Base-by-base conservation (phyloP, 2,329 filamentous ascomycete species). In the Xylariaceae sp. region DNA sequence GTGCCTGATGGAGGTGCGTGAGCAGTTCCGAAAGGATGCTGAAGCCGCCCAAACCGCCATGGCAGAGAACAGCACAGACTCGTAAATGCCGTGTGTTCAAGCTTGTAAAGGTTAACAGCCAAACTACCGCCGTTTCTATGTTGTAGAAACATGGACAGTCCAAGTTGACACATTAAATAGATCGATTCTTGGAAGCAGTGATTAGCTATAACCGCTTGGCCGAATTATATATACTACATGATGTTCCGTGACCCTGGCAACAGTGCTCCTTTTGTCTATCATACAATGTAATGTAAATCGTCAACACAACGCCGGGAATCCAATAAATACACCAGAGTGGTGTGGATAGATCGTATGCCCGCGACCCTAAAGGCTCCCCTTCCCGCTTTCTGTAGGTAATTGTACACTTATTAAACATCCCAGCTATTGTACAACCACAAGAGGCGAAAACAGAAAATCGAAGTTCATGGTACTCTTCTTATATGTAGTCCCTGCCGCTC, bases 401-500 rank as follows among this genome's bases (percentile, higher is more conserved):
- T 57, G 40, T 58, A 58, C 55, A 58, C 30, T 28, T 51, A 56
- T 50, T 53, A 53, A 40, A 50, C n/a, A n/a, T 50, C 40, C 44
- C 6, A 48, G 41, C 43, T 45, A 48, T 55, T 47, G 48, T 48
- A 50, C 46, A 44, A 39, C 33, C 34, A 41, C 31, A 36, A 31
- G 35, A 31, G 31, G 28, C 34, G 40, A 47, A 40, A 24, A 24
- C 6, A 24, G 11, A 7, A 24, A 7, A 11, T 24, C 21, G 11
- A 6, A 6, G 21, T 6, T 24, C 26, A 26, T 23, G 36, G 14
- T 21, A 31, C 34, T 15, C 27, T 42, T 23, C 33, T 67, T 66
- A 79, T 52, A 76, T 75, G 64, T 75, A 97, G 68, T 98, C 92
- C 57, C 92, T 80, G 40, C 86, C 90, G 63, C 88, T 94, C 81